Evolutionary conservation across 495 filamentous ascomycete genomes (phyloP).

Genomic region (Podospora didyma): DNA sequence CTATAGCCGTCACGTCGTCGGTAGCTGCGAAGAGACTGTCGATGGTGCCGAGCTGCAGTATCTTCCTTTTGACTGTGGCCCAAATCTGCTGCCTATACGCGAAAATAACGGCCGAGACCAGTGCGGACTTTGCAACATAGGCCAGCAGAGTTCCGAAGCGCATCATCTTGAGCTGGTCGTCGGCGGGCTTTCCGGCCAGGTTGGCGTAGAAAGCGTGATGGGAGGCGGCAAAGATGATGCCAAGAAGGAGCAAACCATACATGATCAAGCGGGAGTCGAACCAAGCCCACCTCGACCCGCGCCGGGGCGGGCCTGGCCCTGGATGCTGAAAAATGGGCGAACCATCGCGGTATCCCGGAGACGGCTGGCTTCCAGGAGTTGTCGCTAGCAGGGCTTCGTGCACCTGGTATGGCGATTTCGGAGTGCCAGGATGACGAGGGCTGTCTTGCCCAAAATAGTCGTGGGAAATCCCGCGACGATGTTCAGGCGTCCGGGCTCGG

Average conservation of each 20-base stretch:
- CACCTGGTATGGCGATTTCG: no score
- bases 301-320: background rate
- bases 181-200: constrained; percentile 19
- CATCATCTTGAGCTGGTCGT: constrained; percentile 26
- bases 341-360: background rate
- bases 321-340: background rate
- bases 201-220: constrained; percentile 23
- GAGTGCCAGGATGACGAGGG: background rate
- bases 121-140: constrained; percentile 22
- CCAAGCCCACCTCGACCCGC: constrained; percentile 12
- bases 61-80: constrained; percentile 22
- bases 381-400: no score
- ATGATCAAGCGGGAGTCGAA: constrained; percentile 18
- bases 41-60: constrained; percentile 21
- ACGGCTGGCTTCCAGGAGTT: no score
- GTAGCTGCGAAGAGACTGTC: constrained; percentile 32
- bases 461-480: background rate
- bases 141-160: constrained; percentile 23
- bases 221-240: constrained; percentile 17
- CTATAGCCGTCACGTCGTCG: constrained; percentile 26
- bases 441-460: background rate
- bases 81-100: constrained; percentile 27
- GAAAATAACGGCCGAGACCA: constrained; percentile 25
- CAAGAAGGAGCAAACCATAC: constrained; percentile 18
- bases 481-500: background rate